Conservation (phyloP, 169 alveolate species). For the Plasmodium relictum region DNA sequence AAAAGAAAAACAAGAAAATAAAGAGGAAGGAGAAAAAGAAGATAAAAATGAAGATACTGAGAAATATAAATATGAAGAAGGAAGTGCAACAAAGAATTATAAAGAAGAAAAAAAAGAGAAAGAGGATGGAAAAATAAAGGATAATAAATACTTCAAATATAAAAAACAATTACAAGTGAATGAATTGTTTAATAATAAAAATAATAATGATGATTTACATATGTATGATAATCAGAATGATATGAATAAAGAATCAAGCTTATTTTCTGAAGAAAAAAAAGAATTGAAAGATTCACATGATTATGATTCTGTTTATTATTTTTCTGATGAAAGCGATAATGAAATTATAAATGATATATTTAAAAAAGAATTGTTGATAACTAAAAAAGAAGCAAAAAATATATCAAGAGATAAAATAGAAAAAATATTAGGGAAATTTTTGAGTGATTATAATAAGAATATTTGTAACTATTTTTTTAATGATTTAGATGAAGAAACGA, state of each 20-base stretch:
- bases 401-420: conserved; percentile 21
- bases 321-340: conserved; percentile 66
- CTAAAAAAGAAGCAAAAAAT: conserved; percentile 3
- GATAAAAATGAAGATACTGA: not conserved
- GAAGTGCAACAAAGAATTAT: not conserved
- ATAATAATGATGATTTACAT: not conserved
- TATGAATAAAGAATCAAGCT: not conserved
- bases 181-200: not conserved
- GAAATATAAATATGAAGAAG: not conserved
- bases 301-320: not conserved
- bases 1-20: not conserved
- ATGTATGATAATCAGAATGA: not conserved
- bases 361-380: not conserved
- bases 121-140: not conserved
- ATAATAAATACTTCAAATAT: not conserved
- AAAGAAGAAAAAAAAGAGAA: not conserved
- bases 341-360: conserved; percentile 45
- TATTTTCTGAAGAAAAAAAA: not conserved
- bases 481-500: conserved; percentile 46
- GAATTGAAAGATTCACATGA: conserved; percentile 3
- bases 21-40: not conserved
- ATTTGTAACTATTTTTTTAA: conserved; percentile 50
- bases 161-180: not conserved
- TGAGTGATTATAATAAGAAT: conserved; percentile 33
- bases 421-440: conserved; percentile 21